phyloP scores from a whole-genome alignment of 306 rosid species.

The Nissolia schottii region DNA sequence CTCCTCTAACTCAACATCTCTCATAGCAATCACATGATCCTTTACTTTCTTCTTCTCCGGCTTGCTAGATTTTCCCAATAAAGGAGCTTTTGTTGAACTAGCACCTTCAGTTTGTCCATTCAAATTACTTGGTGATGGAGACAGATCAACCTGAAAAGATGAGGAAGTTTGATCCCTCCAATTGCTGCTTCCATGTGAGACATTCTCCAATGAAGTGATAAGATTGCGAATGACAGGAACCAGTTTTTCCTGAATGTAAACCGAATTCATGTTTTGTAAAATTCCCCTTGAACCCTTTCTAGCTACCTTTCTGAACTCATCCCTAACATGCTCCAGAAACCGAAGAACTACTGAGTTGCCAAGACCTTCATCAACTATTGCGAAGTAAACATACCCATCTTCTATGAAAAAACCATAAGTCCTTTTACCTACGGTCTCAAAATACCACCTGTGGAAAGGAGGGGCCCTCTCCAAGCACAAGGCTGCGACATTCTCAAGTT shows the following conservation, averaged over 20 bases:
- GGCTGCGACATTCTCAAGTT: slow-evolving; percentile 50
- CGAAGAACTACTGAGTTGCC: slow-evolving; percentile 58
- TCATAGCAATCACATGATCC: slow-evolving; percentile 67
- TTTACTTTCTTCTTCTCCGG: slow-evolving; percentile 80
- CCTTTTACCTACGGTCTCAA: slow-evolving; percentile 62
- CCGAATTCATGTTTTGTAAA: slow-evolving; percentile 50
- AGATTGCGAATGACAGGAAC: slow-evolving; percentile 59
- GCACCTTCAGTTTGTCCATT: slow-evolving; percentile 62
- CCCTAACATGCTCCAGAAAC: slow-evolving; percentile 74
- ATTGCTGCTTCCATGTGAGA: slow-evolving; percentile 46
- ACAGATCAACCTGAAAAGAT: slow-evolving; percentile 34
- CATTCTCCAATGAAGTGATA: slow-evolving; percentile 70
- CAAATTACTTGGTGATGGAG: slow-evolving; percentile 62
- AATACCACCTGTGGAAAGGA: slow-evolving; percentile 72
- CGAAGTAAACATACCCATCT: slow-evolving; percentile 63
- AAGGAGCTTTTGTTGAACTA: slow-evolving; percentile 78
- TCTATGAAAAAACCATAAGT: slow-evolving; percentile 72
- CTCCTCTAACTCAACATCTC: slow-evolving; percentile 77
- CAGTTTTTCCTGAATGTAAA: slow-evolving; percentile 54
- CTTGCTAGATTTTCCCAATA: slow-evolving; percentile 66
- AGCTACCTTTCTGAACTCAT: slow-evolving; percentile 57
- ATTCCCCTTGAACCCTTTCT: slow-evolving; percentile 65
- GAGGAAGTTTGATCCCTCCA: slow-evolving; percentile 49
- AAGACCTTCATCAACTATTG: slow-evolving; percentile 59
- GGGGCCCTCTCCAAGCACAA: slow-evolving; percentile 74